phyloP scores from a whole-genome alignment of 495 filamentous ascomycete genomes.

The Penicillium salamii region DNA sequence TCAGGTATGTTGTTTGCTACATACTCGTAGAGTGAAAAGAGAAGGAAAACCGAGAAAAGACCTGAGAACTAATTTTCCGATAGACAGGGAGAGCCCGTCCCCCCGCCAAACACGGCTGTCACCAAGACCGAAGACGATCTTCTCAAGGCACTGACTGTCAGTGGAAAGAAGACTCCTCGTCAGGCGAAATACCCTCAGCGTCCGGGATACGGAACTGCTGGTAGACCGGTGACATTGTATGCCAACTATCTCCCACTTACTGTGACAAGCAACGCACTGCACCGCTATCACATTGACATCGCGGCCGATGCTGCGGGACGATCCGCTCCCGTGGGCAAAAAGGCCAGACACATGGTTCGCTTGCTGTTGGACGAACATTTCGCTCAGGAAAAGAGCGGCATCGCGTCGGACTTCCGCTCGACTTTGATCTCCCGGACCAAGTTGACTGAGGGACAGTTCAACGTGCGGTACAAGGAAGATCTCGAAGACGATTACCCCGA shows the following conservation, averaged over 20 bases:
- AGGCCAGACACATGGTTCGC: conserved; percentile 51
- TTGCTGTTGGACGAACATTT: conserved; percentile 46
- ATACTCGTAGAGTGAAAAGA: too few relatives aligned
- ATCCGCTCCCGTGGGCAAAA: conserved; percentile 45
- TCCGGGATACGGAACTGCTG: conserved; percentile 58
- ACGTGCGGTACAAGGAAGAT: conserved; percentile 43
- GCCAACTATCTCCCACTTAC: conserved; percentile 63
- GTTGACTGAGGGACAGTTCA: conserved; percentile 29
- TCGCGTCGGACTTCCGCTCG: conserved; percentile 59
- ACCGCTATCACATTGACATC: conserved; percentile 36
- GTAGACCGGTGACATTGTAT: conserved; percentile 51
- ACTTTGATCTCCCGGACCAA: conserved; percentile 44
- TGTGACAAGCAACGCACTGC: conserved; percentile 31
- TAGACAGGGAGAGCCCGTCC: conserved; percentile 21
- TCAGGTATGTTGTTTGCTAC: not conserved
- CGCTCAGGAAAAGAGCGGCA: conserved; percentile 14
- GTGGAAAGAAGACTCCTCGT: conserved; percentile 7
- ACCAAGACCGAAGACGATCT: conserved; percentile 29
- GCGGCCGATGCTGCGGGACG: conserved; percentile 20
- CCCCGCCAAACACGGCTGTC: conserved; percentile 23
- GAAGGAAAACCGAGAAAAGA: too few relatives aligned
- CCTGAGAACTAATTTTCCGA: too few relatives aligned
- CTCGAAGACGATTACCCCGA: conserved; percentile 37
- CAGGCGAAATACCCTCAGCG: conserved; percentile 36
- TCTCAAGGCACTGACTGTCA: conserved; percentile 24